Conservation (phyloP, 2,329 filamentous ascomycete genomes). For the Sarocladium kiliense region DNA sequence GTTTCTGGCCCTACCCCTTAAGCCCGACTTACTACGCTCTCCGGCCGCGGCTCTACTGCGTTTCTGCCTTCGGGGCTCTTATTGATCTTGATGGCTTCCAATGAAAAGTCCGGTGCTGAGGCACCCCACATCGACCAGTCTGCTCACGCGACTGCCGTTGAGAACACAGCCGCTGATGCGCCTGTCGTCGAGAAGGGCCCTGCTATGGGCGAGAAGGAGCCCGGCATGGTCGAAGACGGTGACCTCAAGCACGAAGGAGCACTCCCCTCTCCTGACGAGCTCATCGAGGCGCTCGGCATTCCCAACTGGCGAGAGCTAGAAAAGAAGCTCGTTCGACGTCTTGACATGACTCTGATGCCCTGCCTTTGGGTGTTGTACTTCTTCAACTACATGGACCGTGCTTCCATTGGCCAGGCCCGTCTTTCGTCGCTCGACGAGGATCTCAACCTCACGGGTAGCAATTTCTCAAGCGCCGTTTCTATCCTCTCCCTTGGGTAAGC, state of each 20-base stretch:
- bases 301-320: conserved; percentile 16
- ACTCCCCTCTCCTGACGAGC: conserved; percentile 13
- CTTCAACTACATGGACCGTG: conserved; percentile 17
- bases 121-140: background rate
- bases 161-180: background rate
- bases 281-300: conserved; percentile 17
- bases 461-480: conserved; percentile 15
- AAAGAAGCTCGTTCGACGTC: conserved; percentile 15
- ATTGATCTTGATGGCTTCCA: background rate
- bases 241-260: background rate
- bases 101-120: background rate
- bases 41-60: background rate
- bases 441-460: conserved; percentile 14
- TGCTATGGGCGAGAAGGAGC: background rate
- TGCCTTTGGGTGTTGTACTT: conserved; percentile 17
- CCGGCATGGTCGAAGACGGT: background rate
- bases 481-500: conserved; percentile 16
- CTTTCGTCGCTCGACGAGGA: conserved; percentile 15
- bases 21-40: background rate
- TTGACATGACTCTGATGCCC: conserved; percentile 17
- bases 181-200: conserved; percentile 3
- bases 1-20: background rate
- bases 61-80: background rate
- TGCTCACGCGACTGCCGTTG: background rate
- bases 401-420: conserved; percentile 17